A percentile compares a stretch with the other conserved stretches of the same genome.
These are phyloP conservation scores for Rhizopogon roseolus DNA, from an alignment of 768 basidiomycete species.

Conservation along the genomic window DNA sequence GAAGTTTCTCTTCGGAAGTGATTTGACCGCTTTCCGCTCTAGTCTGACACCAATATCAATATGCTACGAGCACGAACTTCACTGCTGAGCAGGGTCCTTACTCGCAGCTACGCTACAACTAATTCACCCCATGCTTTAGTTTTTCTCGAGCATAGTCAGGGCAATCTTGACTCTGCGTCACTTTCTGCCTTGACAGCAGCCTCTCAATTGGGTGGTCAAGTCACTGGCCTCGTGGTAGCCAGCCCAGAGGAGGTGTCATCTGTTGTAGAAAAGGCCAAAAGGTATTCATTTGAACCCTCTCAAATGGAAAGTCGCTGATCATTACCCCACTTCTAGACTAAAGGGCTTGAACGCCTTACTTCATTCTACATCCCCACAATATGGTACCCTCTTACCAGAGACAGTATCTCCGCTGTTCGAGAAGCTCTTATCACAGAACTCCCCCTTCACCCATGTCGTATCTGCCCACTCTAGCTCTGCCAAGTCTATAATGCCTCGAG, in stretches of 20 bases:
- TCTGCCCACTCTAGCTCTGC: constrained; percentile 89
- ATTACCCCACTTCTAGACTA: constrained; percentile 38
- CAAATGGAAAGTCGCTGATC: not conserved
- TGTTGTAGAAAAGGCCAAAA: constrained; percentile 75
- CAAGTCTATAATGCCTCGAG: constrained; percentile 89
- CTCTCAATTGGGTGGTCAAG: constrained; percentile 60
- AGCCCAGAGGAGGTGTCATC: constrained; percentile 57
- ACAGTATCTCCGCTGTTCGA: constrained; percentile 75
- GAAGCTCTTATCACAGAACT: constrained; percentile 57
- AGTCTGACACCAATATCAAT: not conserved
- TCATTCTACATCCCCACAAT: constrained; percentile 66
- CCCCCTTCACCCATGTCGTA: constrained; percentile 83
- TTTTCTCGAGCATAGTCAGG: constrained; percentile 77
- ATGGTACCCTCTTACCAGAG: constrained; percentile 40
- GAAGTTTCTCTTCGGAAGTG: too few species aligned
- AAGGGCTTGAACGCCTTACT: constrained; percentile 64
- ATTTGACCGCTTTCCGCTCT: not conserved
- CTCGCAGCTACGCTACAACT: constrained; percentile 44
- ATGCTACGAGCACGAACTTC: not conserved
- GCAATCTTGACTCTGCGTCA: constrained; percentile 74
- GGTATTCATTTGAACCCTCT: constrained; percentile 37
- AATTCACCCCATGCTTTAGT: constrained; percentile 67
- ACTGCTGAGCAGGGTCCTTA: constrained; percentile 23
- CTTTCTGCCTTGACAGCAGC: constrained; percentile 93
- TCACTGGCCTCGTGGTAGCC: constrained; percentile 71